These are phyloP conservation scores for Leccinum brunneo-olivaceum DNA, from an alignment of 1,284 basidiomycete genomes.

Conservation along the genomic window DNA sequence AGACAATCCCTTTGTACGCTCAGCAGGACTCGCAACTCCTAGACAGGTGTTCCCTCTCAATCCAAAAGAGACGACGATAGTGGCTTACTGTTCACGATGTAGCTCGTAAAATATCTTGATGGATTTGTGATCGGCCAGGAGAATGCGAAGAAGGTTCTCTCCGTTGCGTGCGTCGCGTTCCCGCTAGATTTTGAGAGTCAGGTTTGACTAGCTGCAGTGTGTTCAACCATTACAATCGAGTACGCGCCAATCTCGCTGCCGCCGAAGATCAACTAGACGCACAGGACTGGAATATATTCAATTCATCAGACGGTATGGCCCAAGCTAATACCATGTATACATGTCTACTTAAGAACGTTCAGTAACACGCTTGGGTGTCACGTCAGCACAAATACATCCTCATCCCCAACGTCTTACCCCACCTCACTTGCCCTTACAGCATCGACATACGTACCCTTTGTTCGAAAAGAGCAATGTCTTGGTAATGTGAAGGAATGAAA, in stretches of 20 bases:
- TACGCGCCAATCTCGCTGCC: slow-evolving; percentile 56
- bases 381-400: slow-evolving; percentile 54
- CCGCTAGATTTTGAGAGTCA: slow-evolving; percentile 9
- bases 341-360: slow-evolving; percentile 2
- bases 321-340: not conserved
- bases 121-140: slow-evolving; percentile 92
- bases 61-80: not conserved
- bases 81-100: slow-evolving; percentile 8
- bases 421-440: slow-evolving; percentile 36
- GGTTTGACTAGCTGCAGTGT: slow-evolving; percentile 46
- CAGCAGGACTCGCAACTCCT: slow-evolving; percentile 56
- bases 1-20: slow-evolving; percentile 25
- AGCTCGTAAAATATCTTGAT: slow-evolving; percentile 85
- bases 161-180: slow-evolving; percentile 74
- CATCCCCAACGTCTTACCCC: slow-evolving; percentile 35
- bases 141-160: slow-evolving; percentile 86
- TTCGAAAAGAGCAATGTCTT: slow-evolving; percentile 94
- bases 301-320: slow-evolving; percentile 31
- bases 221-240: slow-evolving; percentile 88
- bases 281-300: slow-evolving; percentile 25
- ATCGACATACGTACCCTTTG: slow-evolving; percentile 42
- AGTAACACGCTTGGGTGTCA: slow-evolving; percentile 35
- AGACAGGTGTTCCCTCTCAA: slow-evolving; percentile 46
- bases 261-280: slow-evolving; percentile 38
- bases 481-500: slow-evolving; percentile 48